Evolutionary conservation across 768 basidiomycete species (phyloP), one percentile per base, ranked within the genome.

Genomic region (Mycena sanguinolenta): DNA sequence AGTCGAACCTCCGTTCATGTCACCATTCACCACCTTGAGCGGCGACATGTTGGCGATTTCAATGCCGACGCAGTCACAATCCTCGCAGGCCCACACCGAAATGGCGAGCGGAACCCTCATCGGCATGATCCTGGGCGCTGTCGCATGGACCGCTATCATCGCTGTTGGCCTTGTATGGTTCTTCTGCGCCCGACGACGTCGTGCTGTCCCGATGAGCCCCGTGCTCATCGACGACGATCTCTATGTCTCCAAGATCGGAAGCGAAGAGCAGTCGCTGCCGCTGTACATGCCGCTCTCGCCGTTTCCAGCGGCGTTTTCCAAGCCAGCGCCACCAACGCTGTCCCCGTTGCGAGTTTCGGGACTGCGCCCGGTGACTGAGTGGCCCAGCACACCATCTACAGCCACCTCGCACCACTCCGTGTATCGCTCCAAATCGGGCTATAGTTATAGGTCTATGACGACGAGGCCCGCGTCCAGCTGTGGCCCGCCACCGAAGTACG

Each of bases 221-320:
- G 25, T 67, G 52, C 50, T 62, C 53, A 61, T 67, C 39, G 60
- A 63, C 19, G 67, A 68, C 52, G 67, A 58, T n/a, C n/a, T n/a
- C 19, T 50, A 32, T 16, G 8, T 49, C 12, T 50, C 60, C 12
- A 57, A 57, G 49, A 30, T 32, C 25, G 66, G 32, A 17, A 38
- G 23, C 10, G 66, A 62, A n/a, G n/a, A 8, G n/a, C 32, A 27
- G 2, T 32, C 59, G 34, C 17, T 62, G 1, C 53, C 53, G 1
- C 12, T 54, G 3, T 27, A 49, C 53, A 19, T 52, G 7, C 34
- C 54, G 19, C 25, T 62, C 44, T 68, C 60, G n/a, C 59, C 59
- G 23, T 67, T 61, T 30, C 59, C 53, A 13, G 54, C 58, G 32
- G 19, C 44, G 28, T 34, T n/a, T 13, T 3, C 55, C 19, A 16